These are phyloP conservation scores for Phytophthora pistaciae DNA, from an alignment of 352 stramenopile genomes.

Conservation along the genomic window DNA sequence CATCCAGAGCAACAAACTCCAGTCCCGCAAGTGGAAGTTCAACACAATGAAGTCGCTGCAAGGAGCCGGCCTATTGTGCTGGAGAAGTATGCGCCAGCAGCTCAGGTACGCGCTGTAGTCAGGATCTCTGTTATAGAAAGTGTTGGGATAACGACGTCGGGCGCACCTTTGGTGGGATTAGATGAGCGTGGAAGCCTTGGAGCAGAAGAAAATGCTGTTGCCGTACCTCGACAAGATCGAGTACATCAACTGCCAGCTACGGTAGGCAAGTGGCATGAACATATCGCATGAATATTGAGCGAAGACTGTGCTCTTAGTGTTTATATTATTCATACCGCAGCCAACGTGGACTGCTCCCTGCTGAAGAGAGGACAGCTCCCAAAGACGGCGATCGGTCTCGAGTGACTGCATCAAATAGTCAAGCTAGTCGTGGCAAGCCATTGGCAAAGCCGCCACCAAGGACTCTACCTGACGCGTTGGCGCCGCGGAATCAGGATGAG, in stretches of 20 bases:
- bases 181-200: conserved; percentile 67
- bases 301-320: not conserved
- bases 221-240: conserved; percentile 90
- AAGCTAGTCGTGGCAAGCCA: conserved; percentile 12
- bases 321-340: conserved; percentile 11
- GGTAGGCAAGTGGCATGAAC: conserved; percentile 31
- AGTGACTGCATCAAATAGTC: not conserved
- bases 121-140: not conserved
- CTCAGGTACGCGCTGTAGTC: conserved; percentile 5
- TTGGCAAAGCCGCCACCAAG: conserved; percentile 13
- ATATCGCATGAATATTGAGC: not conserved
- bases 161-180: conserved; percentile 7
- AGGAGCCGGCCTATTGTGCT: conserved; percentile 8
- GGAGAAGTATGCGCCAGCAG: conserved; percentile 19
- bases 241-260: conserved; percentile 87
- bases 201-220: conserved; percentile 86
- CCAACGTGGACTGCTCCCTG: conserved; percentile 54
- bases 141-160: not conserved
- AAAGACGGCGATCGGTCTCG: conserved; percentile 9
- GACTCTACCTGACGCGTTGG: conserved; percentile 3
- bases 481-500: conserved; percentile 36
- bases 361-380: conserved; percentile 19
- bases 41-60: conserved; percentile 12
- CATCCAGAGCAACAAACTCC: conserved; percentile 7
- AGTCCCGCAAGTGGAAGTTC: conserved; percentile 11